Evolutionary conservation across 805 yeast species (phyloP), one percentile per base, ranked within the genome.

Genomic region (Candida corydali): DNA sequence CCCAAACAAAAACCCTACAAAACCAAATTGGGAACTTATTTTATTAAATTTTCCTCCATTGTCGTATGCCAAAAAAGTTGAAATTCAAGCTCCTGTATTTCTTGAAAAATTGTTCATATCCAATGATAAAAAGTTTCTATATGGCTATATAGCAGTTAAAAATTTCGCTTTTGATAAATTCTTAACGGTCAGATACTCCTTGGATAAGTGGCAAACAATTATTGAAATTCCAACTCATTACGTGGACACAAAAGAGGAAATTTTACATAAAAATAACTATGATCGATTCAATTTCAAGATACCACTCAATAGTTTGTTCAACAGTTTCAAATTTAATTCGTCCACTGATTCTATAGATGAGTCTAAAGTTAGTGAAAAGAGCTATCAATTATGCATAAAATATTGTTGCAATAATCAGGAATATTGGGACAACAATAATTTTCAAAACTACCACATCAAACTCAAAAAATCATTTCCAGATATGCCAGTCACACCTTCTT

Each of bases 61-160:
- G 14, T 67, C 72, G 18, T 73, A 75, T 47, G 70, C 72, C 41
- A 61, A 63, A 20, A 65, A 68, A 23, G 69, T 75, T 42, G 51
- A 52, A 10, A 57, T 55, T 10, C 55, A 61, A n/a, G 29, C 41
- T 1, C 57, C 61, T 28, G 82, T 86, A 0, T 84, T 79, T 47
- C 60, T 86, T 38, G 95, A 87, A 45, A 63, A 77, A 34, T 56
- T 82, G 4, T 75, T 76, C 46, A 61, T 86, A 18, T 69, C 80
- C 25, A 59, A 70, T 7, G 86, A 82, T 44, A 74, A 75, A 45
- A 70, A 71, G 40, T 66, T 64, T 38, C 61, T 89, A 11, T 55
- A 76, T 34, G 97, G 96, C 1, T 80, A 79, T 36, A 67, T 89
- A 31, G 85, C 91, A 2, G 96, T 85, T 18, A 75, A 77, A 50